These are phyloP conservation scores for Comarum palustre DNA, from an alignment of 306 rosid genomes.

Conservation along the genomic window DNA sequence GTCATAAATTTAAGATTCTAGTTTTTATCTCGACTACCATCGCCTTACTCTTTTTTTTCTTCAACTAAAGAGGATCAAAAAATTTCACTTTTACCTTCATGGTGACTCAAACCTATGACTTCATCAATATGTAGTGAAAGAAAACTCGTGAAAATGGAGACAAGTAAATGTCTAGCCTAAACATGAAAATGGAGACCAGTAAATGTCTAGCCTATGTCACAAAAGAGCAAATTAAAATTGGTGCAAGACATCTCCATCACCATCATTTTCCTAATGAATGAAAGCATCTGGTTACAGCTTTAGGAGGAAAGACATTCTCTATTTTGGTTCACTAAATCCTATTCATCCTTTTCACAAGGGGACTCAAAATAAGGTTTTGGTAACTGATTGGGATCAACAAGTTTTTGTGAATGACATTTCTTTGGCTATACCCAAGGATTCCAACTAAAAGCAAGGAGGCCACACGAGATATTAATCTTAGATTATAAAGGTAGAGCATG, in stretches of 20 bases:
- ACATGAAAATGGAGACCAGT: neutral
- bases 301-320: neutral
- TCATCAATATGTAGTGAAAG: too few species aligned
- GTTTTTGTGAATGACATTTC: neutral
- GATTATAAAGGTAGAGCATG: neutral
- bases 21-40: too few species aligned
- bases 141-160: neutral
- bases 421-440: neutral
- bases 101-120: too few species aligned
- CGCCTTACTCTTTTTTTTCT: too few species aligned
- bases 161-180: neutral
- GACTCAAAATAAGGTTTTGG: neutral
- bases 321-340: neutral
- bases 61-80: too few species aligned
- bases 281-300: slow-evolving; percentile 3
- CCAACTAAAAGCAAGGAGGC: neutral
- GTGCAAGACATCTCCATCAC: neutral
- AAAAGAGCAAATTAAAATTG: neutral
- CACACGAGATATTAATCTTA: neutral
- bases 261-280: neutral
- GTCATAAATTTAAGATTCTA: too few species aligned
- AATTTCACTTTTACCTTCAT: too few species aligned
- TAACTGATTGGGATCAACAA: neutral
- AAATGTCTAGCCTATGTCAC: neutral
- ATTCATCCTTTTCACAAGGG: neutral